Evolutionary conservation across 306 rosid genomes (phyloP).

Genomic region (Glycine latifolia): DNA sequence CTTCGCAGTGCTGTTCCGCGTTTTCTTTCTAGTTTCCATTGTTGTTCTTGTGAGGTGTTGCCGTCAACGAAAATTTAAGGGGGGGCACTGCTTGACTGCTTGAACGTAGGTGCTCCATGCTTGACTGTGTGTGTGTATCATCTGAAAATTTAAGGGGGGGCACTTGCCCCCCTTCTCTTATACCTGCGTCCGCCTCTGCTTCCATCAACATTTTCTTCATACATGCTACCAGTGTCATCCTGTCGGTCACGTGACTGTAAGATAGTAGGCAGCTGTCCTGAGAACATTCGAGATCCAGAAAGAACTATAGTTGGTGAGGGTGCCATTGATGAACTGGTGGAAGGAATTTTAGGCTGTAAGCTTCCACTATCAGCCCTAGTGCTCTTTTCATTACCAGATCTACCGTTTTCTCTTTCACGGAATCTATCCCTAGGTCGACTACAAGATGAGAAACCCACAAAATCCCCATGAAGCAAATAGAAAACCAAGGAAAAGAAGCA

Average conservation of each 20-base stretch:
- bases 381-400: conserved; percentile 76
- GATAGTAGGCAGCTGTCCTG: conserved; percentile 84
- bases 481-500: not conserved
- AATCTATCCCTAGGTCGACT: conserved; percentile 91
- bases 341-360: conserved; percentile 70
- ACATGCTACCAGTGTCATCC: conserved; percentile 75
- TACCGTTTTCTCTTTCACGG: conserved; percentile 92
- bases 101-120: no score
- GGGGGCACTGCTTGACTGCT: no score
- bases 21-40: no score
- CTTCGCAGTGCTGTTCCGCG: no score
- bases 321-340: conserved; percentile 59
- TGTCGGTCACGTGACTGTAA: conserved; percentile 86
- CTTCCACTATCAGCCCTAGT: conserved; percentile 61
- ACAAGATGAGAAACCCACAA: conserved; percentile 35
- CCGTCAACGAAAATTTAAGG: no score
- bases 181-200: no score
- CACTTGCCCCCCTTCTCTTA: no score
- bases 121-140: no score
- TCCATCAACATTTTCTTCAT: conserved; percentile 82
- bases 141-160: no score
- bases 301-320: conserved; percentile 71
- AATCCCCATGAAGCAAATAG: not conserved
- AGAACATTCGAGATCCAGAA: conserved; percentile 71
- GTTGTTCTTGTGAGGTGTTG: no score